A percentile compares a stretch with the other conserved stretches of the same genome.
Evolutionary conservation across 768 basidiomycete genomes (phyloP).

Genomic region (Leccinum variicolor): DNA sequence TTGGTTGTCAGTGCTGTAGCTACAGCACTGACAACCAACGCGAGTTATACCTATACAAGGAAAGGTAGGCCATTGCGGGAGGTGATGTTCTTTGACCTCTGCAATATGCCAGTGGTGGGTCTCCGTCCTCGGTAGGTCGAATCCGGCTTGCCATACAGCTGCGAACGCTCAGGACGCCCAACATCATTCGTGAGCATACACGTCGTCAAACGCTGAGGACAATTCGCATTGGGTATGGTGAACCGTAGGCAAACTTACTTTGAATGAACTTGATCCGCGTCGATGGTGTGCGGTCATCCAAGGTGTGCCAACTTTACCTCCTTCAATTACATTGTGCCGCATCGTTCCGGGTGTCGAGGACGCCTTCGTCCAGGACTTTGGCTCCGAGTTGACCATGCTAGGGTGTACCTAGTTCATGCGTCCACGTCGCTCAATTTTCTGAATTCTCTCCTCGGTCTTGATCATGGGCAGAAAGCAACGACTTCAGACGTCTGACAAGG

Average conservation of each 20-base stretch:
- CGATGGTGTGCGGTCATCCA: not conserved
- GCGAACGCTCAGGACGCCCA: not conserved
- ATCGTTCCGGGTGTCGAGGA: not conserved
- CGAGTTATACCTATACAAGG: not conserved
- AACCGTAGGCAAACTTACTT: not conserved
- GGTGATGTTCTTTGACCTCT: not conserved
- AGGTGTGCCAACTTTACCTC: not conserved
- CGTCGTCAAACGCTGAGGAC: not conserved
- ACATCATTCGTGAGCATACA: not conserved
- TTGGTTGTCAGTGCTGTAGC: no score
- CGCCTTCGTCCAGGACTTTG: not conserved
- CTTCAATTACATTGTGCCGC: not conserved
- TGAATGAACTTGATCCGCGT: not conserved
- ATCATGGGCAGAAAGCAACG: not conserved
- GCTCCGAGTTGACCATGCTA: not conserved
- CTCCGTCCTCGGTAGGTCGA: no score
- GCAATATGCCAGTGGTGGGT: not conserved
- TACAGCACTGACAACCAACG: no score
- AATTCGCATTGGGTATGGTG: not conserved
- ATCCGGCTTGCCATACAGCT: not conserved
- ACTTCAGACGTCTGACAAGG: not conserved
- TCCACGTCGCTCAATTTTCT: not conserved
- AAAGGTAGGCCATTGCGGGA: not conserved
- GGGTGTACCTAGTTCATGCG: not conserved
- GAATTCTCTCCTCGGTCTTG: no score